A percentile compares a stretch with the other conserved stretches of the same genome.
phyloP scores from a whole-genome alignment of 805 yeast species.

The Zygoascus biomembranicola region DNA sequence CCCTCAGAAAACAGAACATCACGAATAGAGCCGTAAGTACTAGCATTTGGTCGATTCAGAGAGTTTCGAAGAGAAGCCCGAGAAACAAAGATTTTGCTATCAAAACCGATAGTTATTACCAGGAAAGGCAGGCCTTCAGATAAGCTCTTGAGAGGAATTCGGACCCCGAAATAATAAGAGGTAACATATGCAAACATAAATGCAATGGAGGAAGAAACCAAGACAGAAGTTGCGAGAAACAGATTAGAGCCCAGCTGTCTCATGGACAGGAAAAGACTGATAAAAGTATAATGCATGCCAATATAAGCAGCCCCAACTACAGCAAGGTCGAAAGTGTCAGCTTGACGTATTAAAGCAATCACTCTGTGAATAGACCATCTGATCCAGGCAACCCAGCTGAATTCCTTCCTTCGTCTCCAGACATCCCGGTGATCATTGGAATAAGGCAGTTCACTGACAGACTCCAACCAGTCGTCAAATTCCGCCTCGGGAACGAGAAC shows the following conservation, averaged over 20 bases:
- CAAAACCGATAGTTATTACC: constrained; percentile 87
- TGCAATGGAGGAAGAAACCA: constrained; percentile 74
- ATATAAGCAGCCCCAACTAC: constrained; percentile 72
- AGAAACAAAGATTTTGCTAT: constrained; percentile 70
- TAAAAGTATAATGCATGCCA: constrained; percentile 81
- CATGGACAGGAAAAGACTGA: constrained; percentile 71
- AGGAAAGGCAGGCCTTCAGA: constrained; percentile 91
- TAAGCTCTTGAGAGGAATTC: constrained; percentile 63
- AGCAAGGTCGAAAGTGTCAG: constrained; percentile 79
- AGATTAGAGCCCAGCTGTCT: constrained; percentile 68
- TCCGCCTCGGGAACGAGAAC: constrained; percentile 19
- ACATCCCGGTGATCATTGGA: constrained; percentile 11
- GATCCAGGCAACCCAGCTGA: constrained; percentile 30
- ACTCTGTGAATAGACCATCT: constrained; percentile 28
- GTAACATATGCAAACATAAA: constrained; percentile 69
- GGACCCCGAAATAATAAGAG: constrained; percentile 46
- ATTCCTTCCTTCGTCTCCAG: constrained; percentile 22
- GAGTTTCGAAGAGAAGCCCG: constrained; percentile 22
- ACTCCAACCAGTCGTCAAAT: constrained; percentile 24
- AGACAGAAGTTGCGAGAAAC: constrained; percentile 77
- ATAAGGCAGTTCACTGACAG: constrained; percentile 14
- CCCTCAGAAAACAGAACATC: constrained; percentile 31
- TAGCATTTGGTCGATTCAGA: constrained; percentile 10
- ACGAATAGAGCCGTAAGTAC: constrained; percentile 34
- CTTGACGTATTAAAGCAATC: constrained; percentile 38